Conservation (phyloP, 78 protist species). For the Bigelowiella natans region DNA sequence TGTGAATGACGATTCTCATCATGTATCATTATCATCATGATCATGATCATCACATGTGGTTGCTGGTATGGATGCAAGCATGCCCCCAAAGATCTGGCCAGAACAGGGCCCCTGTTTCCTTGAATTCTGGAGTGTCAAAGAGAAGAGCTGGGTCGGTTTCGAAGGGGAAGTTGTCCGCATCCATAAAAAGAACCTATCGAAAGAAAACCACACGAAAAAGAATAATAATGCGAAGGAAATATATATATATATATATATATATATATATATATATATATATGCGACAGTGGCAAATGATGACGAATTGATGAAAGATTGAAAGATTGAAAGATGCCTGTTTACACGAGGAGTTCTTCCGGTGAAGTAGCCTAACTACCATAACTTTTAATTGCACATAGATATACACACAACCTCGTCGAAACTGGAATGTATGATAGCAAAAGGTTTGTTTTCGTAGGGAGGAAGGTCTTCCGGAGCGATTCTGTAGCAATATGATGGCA, state of each 20-base stretch:
- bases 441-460: neutral
- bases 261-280: neutral
- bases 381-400: neutral
- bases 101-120: neutral
- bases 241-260: neutral
- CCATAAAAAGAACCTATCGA: neutral
- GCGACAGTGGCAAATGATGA: no score
- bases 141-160: neutral
- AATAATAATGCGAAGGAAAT: no score
- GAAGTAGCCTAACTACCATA: no score
- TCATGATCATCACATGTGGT: no score
- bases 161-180: neutral
- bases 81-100: neutral
- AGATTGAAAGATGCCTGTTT: no score
- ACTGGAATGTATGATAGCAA: neutral
- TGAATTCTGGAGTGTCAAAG: neutral
- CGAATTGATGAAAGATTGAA: no score
- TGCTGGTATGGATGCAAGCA: neutral
- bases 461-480: no score
- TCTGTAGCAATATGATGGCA: no score
- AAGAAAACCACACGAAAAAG: no score
- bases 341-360: no score
- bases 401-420: neutral
- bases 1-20: no score
- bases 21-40: no score